Evolutionary conservation across 257 asterid species (phyloP), one percentile per base, ranked within the genome.

Genomic region (Mentha longifolia): DNA sequence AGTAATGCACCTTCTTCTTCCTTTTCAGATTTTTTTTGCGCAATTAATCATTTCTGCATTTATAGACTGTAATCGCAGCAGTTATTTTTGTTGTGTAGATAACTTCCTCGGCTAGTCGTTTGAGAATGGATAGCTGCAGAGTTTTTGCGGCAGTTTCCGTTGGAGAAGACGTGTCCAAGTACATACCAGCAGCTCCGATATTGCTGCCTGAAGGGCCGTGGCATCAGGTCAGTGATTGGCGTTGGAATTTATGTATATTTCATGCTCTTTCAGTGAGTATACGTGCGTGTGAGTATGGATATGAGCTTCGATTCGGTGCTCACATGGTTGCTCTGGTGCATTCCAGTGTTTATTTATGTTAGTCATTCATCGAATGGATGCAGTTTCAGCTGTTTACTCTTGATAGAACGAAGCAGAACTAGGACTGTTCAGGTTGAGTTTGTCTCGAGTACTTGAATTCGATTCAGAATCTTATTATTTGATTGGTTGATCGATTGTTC

Each of bases 161-260:
- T 31, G 65, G 77, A 28, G 81, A 81, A 62, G 89, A 84, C 61
- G 83, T 77, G 64, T 80, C 95, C 5, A 77, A 65, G 49, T 82
- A 84, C 86, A 92, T 92, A 43, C 92, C 99, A 13, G 96, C 96
- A 69, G 99, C 98, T 75, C 99, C 97, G 0, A 89, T 92, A 41
- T 76, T 88, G 50, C 76, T 92, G 76, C 99, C 97, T 0, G 84
- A 92, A 82, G 98, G 99, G 55, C 91, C 93, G 70, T 94, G 96
- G 95, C 69, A 85, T 68, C 92, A 87, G 95, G 99, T 89, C 70
- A 46, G 68, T 43, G 37, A 11, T 50, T 62, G 50, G 58, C 41
- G 46, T 49, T 42, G 6, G 35, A 16, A n/a, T 63, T 63, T 42
- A 11, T 20, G 13, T 3, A 16, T 37, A 16, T 31, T 52, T 31